Evolutionary conservation across 257 asterid species (phyloP).

Genomic region (Mitragyna speciosa): DNA sequence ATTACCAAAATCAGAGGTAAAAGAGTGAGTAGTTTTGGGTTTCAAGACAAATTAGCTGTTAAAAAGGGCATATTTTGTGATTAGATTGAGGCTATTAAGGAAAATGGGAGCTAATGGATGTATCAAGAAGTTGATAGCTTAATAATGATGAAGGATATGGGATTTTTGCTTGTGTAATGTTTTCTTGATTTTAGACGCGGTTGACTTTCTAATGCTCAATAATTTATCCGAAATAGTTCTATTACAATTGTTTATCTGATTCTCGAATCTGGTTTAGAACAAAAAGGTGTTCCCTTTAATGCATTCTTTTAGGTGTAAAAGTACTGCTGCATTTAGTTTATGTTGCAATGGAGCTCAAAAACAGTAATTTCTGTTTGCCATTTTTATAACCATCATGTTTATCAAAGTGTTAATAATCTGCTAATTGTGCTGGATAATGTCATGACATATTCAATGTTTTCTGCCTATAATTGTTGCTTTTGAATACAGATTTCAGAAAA

Average conservation of each 20-base stretch:
- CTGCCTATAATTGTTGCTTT: background rate
- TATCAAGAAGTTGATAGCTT: background rate
- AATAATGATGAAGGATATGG: background rate
- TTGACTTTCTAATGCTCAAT: background rate
- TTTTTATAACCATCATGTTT: background rate
- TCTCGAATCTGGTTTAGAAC: background rate
- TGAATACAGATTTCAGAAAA: background rate
- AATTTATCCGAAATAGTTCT: background rate
- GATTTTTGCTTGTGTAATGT: background rate
- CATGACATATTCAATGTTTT: background rate
- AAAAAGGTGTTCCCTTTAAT: background rate
- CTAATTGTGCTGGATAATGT: background rate
- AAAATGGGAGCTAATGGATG: background rate
- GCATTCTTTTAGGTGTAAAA: background rate
- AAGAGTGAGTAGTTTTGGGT: background rate
- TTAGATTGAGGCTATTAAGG: background rate
- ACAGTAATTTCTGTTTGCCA: too few species aligned
- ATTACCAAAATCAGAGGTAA: slow-evolving; percentile 54
- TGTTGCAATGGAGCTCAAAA: background rate
- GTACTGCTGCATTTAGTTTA: background rate
- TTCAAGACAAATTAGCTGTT: background rate
- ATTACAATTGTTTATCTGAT: background rate
- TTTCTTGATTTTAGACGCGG: background rate
- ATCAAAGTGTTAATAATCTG: background rate
- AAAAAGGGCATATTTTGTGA: background rate